These are phyloP conservation scores for Trifolium pratense DNA, from an alignment of 306 rosid genomes.

Conservation along the genomic window DNA sequence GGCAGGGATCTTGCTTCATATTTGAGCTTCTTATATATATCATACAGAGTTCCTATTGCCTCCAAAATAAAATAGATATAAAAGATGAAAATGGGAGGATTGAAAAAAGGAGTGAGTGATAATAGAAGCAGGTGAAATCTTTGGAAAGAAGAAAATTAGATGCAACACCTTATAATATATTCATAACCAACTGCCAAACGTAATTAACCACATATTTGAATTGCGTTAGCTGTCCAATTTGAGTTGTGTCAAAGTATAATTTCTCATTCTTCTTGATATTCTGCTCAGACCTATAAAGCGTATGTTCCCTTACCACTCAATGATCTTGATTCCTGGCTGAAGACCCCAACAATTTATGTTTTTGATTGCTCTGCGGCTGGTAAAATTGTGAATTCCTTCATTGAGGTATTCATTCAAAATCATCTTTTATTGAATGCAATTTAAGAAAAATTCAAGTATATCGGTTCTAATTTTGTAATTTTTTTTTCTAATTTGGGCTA, in stretches of 20 bases:
- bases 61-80: constrained; percentile 16
- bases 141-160: constrained; percentile 15
- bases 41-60: not conserved
- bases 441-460: constrained; percentile 16
- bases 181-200: not conserved
- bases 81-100: constrained; percentile 29
- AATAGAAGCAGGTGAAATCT: not conserved
- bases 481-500: constrained; percentile 36
- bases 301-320: constrained; percentile 88
- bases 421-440: constrained; percentile 22
- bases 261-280: constrained; percentile 30
- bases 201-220: not conserved
- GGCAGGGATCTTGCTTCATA: constrained; percentile 7
- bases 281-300: constrained; percentile 83
- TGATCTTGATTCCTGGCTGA: constrained; percentile 98
- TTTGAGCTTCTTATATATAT: not conserved
- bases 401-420: constrained; percentile 61
- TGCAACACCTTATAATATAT: not conserved
- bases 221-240: not conserved
- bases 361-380: constrained; percentile 99
- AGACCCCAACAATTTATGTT: constrained; percentile 96
- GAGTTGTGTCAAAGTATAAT: not conserved
- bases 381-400: constrained; percentile 79
- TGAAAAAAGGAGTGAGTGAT: constrained; percentile 19
- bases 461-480: constrained; percentile 33